phyloP scores from a whole-genome alignment of 768 basidiomycete genomes.

The Xerocomus brunneocitrinus region DNA sequence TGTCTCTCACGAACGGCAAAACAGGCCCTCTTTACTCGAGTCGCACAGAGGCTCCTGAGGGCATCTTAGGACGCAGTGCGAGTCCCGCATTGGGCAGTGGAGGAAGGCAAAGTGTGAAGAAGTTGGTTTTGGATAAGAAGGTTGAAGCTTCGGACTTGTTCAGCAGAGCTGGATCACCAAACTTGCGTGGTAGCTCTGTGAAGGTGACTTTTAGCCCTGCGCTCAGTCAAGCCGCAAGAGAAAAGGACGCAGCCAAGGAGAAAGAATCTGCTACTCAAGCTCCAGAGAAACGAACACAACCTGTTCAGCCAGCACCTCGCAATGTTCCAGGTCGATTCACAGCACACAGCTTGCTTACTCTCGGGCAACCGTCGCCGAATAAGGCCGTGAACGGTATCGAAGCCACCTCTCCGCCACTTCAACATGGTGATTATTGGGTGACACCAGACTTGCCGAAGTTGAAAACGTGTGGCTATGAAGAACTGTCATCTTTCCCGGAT shows the following conservation, averaged over 20 bases:
- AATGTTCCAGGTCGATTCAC: conserved; percentile 40
- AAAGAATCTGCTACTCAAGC: conserved; percentile 29
- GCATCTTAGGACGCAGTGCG: conserved; percentile 50
- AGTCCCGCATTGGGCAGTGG: conserved; percentile 68
- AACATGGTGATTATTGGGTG: conserved; percentile 90
- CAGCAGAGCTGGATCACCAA: conserved; percentile 40
- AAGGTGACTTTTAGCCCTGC: conserved; percentile 74
- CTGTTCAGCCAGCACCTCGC: conserved; percentile 35
- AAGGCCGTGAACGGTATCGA: conserved; percentile 28
- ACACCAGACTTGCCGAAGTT: conserved; percentile 74
- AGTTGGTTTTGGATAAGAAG: conserved; percentile 84
- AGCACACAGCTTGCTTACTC: conserved; percentile 32
- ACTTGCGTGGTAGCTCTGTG: conserved; percentile 23
- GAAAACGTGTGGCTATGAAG: conserved; percentile 64
- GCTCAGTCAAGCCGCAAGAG: conserved; percentile 67
- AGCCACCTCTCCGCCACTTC: conserved; percentile 38
- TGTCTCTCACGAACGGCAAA: conserved; percentile 54
- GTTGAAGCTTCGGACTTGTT: conserved; percentile 71
- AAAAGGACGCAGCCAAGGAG: conserved; percentile 55
- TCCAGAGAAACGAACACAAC: conserved; percentile 12
- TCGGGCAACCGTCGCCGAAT: conserved; percentile 23
- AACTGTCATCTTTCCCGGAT: conserved; percentile 67
- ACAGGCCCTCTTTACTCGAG: conserved; percentile 51
- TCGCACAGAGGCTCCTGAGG: conserved; percentile 53
- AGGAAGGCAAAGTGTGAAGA: conserved; percentile 81